Evolutionary conservation across 2,329 filamentous ascomycete genomes (phyloP), one percentile per base, ranked within the genome.

Genomic region (Colletotrichum tamarilloi): DNA sequence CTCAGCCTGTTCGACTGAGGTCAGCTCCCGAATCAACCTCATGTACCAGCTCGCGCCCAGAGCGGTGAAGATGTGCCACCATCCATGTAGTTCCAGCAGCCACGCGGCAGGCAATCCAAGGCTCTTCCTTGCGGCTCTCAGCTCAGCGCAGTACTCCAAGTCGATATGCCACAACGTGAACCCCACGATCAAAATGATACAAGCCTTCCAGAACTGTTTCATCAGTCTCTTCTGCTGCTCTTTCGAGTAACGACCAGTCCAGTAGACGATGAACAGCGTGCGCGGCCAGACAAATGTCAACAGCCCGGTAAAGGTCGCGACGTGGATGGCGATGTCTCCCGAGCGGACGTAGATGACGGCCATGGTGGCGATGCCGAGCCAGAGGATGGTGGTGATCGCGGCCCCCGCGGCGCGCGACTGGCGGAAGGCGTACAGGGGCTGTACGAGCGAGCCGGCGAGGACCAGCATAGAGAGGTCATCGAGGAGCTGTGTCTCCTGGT

Each of bases 1-100:
- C 6, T 5, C 35, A 1, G n/a, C 4, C 3, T n/a, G 22, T 1
- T 32, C 59, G 5, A 64, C 69, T 11, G 42, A 57, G 12, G 74
- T 75, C n/a, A 74, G 19, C 62, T 67, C 46, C 77, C 30, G 82
- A 69, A 68, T 81, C 74, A 75, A 46, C 1, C 68, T 58, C 79
- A 85, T 85, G 56, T 83, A 84, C 59, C 78, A 77, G 28, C 84
- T 84, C 5, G 89, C 88, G 1, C 88, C 86, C 24, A 89, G 81
- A 0, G 88, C 90, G 0, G 90, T 92, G 30, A 91, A 80, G 19
- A 92, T 80, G 76, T 92, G 90, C 90, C 90, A 92, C 90, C 89
- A 92, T 1, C 89, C 90, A 76, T 92, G 90, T 16, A 91, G 77
- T 80, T 92, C 90, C 5, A 92, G 78, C 0, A 89, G 42, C 79